A percentile compares a stretch with the other conserved stretches of the same genome.
phyloP scores from a whole-genome alignment of 139 green algal genomes.

The Klebsormidium nitens region DNA sequence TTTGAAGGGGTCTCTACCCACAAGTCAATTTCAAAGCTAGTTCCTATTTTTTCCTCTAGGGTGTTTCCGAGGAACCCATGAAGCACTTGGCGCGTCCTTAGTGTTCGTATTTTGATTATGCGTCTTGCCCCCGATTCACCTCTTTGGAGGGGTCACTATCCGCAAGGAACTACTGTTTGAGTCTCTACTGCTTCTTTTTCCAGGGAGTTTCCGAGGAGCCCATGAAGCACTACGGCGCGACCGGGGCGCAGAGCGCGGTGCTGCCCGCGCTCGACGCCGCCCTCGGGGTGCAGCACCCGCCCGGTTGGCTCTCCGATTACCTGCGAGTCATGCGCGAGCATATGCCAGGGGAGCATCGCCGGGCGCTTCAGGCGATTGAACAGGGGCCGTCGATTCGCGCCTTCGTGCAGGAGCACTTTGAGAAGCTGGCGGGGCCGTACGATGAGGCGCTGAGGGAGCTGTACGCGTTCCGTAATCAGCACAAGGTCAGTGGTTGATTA shows the following conservation, averaged over 20 bases:
- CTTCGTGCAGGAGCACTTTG: neutral
- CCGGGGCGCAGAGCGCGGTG: neutral
- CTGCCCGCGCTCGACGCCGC: neutral
- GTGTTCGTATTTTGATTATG: too few relatives aligned
- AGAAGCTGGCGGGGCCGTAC: neutral
- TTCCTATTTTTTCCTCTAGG: too few relatives aligned
- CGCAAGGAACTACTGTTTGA: too few relatives aligned
- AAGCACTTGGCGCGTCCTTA: too few relatives aligned
- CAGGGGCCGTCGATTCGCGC: conserved; percentile 1
- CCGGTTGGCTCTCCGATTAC: conserved; percentile 1
- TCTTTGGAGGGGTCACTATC: too few relatives aligned
- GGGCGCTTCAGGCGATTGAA: neutral
- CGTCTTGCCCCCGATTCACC: too few relatives aligned
- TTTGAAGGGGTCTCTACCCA: too few relatives aligned
- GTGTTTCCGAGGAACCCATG: too few relatives aligned
- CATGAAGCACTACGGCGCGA: neutral
- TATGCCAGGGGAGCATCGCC: conserved; percentile 1
- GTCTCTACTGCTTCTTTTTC: neutral
- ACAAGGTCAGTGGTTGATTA: too few relatives aligned
- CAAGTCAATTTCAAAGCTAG: too few relatives aligned
- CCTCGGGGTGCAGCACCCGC: neutral
- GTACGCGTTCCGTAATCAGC: neutral
- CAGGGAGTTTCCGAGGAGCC: neutral
- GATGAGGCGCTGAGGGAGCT: neutral
- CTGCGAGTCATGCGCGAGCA: conserved; percentile 8